Base-by-base conservation (phyloP, 2,329 filamentous ascomycete species). In the Neofusicoccum kwambonambiense region DNA sequence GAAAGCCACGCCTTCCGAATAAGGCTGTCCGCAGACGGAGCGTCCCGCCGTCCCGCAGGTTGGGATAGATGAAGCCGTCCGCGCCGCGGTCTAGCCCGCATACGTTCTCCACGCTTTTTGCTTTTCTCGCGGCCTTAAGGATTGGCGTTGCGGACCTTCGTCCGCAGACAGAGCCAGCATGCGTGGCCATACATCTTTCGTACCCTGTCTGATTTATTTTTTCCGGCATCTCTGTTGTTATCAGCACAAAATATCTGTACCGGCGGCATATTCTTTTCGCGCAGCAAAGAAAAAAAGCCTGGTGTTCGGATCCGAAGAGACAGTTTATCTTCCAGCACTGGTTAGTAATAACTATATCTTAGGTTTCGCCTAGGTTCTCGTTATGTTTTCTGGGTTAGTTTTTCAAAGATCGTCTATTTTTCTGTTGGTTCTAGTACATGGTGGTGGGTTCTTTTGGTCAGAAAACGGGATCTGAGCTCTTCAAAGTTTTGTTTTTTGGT, bases 271-370 rank as follows among this genome's bases (percentile, higher is more conserved):
- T 47, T 60, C 42, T 60, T 60, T 57, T 22, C 56, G 22, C 15
- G 42, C 22, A 49, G 42, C 56, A 60, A 47, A 47, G 56, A 60
- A 47, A 60, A 52, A 60, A 60, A 60, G 56, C 56, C 56, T 60
- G 56, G 56, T 60, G 56, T 60, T 42, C 56, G 56, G 56, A 60
- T 42, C 56, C 56, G 56, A 60, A 60, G 56, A 60, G 56, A 60
- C 15, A 60, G 56, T 60, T 60, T 31, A 47, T 60, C 56, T 60
- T 60, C 56, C 56, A 45, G 31, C 37, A 60, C 15, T 60, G 56
- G 56, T 49, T 60, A 60, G 56, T 60, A 60, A 60, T 60, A 12
- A 47, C 56, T 60, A 49, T 47, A 47, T 60, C 56, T 60, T 47
- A 37, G 56, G 56, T 60, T 22, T 60, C 41, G 56, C 31, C 56